Conservation (phyloP, 345 rosid genomes). For the Eucalyptus cladocalyx region DNA sequence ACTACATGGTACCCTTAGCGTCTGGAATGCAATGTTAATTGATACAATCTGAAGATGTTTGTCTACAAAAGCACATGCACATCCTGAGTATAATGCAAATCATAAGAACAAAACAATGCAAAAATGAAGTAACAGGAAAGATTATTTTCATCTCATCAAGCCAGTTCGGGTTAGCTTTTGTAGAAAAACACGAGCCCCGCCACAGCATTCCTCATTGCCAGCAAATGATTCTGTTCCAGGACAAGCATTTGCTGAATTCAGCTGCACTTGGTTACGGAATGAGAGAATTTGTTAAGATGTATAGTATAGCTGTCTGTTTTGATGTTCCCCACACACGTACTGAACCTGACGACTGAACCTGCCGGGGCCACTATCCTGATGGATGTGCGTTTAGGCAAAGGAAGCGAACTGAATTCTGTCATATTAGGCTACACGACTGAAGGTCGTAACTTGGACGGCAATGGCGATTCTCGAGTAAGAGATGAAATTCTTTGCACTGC, state of each 20-base stretch:
- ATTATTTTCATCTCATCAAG: background rate
- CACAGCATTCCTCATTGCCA: background rate
- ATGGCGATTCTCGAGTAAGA: background rate
- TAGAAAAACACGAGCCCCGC: background rate
- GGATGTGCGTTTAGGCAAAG: background rate
- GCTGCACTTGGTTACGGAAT: background rate
- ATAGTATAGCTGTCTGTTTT: background rate
- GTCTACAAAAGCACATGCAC: background rate
- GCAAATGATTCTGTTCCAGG: background rate
- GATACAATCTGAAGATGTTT: background rate
- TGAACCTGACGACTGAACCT: background rate
- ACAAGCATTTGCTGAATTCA: background rate
- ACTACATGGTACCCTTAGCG: background rate
- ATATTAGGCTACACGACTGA: background rate
- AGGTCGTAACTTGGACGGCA: background rate
- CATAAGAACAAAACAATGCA: background rate
- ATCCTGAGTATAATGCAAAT: background rate
- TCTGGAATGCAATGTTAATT: background rate
- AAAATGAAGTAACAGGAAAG: background rate
- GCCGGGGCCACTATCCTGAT: background rate
- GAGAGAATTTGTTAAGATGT: background rate
- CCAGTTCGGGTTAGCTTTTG: background rate
- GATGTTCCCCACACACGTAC: background rate
- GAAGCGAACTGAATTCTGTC: background rate
- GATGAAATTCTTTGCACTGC: background rate